Evolutionary conservation across 768 basidiomycete genomes (phyloP).

Genomic region (Pulveroboletus sp.): DNA sequence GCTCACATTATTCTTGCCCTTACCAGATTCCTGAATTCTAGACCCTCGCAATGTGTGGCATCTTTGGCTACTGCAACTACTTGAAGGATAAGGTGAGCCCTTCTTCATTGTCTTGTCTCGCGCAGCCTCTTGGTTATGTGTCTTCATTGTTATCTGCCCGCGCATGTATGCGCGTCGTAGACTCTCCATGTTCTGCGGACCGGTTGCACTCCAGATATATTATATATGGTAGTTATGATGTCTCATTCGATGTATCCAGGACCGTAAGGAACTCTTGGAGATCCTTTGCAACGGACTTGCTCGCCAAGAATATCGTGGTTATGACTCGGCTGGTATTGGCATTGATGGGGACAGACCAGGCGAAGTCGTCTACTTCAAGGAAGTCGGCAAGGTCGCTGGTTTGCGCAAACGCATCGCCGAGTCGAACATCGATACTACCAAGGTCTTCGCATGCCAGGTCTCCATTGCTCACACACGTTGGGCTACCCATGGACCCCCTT

Average conservation of each 20-base stretch:
- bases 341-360: conserved; percentile 88
- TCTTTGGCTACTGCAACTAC: conserved; percentile 94
- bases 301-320: conserved; percentile 96
- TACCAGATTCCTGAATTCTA: conserved; percentile 5
- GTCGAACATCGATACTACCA: conserved; percentile 66
- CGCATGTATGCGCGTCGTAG: conserved; percentile 9
- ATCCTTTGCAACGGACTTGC: conserved; percentile 87
- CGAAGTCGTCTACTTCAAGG: conserved; percentile 83
- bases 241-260: conserved; percentile 38
- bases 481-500: conserved; percentile 96
- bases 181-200: background rate
- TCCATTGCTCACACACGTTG: conserved; percentile 99
- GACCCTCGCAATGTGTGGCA: conserved; percentile 74
- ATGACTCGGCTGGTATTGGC: conserved; percentile 89
- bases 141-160: background rate
- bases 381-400: conserved; percentile 95
- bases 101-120: background rate
- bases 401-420: conserved; percentile 84
- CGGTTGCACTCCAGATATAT: conserved; percentile 6
- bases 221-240: conserved; percentile 16
- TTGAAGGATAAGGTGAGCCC: conserved; percentile 84
- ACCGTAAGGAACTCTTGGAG: conserved; percentile 87
- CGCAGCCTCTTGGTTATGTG: background rate
- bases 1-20: conserved; percentile 1
- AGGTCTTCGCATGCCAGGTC: conserved; percentile 79